A percentile compares a stretch with the other conserved stretches of the same genome.
phyloP scores from a whole-genome alignment of 352 stramenopile genomes.

The Lagenidium giganteum region DNA sequence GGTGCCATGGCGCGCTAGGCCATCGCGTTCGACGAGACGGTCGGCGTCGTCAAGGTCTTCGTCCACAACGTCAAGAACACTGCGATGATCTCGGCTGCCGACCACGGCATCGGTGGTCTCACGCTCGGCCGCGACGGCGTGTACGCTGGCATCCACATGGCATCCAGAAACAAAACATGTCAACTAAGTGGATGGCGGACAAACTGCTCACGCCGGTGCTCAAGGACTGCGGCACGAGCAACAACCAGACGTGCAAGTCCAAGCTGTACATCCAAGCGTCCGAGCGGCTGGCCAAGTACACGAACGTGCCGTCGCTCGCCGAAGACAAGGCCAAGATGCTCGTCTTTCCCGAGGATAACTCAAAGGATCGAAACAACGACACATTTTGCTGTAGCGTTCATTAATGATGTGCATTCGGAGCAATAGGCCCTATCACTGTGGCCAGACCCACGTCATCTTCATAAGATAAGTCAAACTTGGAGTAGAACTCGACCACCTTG shows the following conservation, averaged over 20 bases:
- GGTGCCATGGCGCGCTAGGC: conserved; percentile 64
- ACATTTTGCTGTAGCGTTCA: too few species aligned
- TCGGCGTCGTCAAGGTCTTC: conserved; percentile 57
- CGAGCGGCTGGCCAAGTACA: too few species aligned
- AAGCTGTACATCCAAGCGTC: too few species aligned
- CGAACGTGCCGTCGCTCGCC: too few species aligned
- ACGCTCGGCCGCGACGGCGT: conserved; percentile 37
- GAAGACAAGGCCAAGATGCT: too few species aligned
- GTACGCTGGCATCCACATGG: conserved; percentile 48
- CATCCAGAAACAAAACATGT: conserved; percentile 50
- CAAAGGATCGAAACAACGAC: too few species aligned
- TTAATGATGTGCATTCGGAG: too few species aligned
- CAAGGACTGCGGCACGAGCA: conserved; percentile 22
- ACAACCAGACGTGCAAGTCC: conserved; percentile 42
- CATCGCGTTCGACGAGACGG: conserved; percentile 63
- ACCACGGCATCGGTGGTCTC: conserved; percentile 63
- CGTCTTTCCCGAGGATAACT: too few species aligned
- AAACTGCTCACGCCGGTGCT: conserved; percentile 31
- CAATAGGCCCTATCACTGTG: too few species aligned
- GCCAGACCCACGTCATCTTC: too few species aligned
- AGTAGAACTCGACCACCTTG: too few species aligned
- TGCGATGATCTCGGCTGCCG: conserved; percentile 45
- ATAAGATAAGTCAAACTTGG: too few species aligned
- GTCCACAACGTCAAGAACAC: conserved; percentile 43
- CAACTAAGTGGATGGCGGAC: conserved; percentile 46